Base-by-base conservation (phyloP, 202 grass and related monocot genomes). In the Schoenoplectus tabernaemontani region DNA sequence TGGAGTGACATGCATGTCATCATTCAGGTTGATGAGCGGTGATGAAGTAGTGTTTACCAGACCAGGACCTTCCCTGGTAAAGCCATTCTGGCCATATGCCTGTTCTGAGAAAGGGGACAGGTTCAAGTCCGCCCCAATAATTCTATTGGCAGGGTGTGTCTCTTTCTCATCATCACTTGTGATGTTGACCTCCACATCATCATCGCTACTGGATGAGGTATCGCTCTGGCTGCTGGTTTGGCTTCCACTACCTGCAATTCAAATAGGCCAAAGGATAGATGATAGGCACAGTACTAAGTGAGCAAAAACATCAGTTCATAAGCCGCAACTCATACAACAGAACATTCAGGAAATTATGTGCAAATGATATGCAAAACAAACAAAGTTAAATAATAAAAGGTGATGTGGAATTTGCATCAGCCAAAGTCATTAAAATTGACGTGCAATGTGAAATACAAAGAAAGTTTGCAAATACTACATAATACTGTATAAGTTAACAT, bases 141-240 rank as follows among this genome's bases (percentile, higher is more conserved):
- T 82, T 87, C 30, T 10, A 56, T 19, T 76, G 30, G 48, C 36
- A 19, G 83, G 84, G 9, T 59, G 82, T 62, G 85, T 85, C 78
- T 86, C 81, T 81, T 83, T 70, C 83, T 87, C 89, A 36, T 93
- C 92, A 76, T 93, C 95, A 71, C 88, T 98, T 78, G 89, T 96
- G 65, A 99, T 99, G 81, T 99, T 92, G 47, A 99, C 92, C 88
- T 88, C 83, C 72, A 89, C 89, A 68, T 99, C 96, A 85, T 99
- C 96, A 47, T 96, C 94, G 71, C 90, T 91, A 81, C 88, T 92
- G 32, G 96, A 93, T 59, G 92, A 93, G 84, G 88, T 96, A 41
- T 96, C 96, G 81, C 96, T 99, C 58, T 96, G 88, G 16, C 88
- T 95, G 84, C 90, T 99, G 87, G 92, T 97, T 91, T 89, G 88